phyloP scores from a whole-genome alignment of 75 land plant genomes.

The Chamaecyparis obtusa region DNA sequence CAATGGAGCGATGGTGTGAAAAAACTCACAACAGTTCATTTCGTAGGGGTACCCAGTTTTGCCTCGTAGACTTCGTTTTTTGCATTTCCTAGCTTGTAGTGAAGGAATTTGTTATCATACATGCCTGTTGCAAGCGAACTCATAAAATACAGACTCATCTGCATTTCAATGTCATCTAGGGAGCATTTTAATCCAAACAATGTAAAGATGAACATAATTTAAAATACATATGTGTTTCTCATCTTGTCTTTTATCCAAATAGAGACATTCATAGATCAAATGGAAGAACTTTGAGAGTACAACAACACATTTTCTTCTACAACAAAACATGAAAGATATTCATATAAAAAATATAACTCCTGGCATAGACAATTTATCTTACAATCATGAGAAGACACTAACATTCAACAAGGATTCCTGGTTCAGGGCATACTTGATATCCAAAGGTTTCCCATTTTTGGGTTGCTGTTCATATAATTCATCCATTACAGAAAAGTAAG shows the following conservation, averaged over 20 bases:
- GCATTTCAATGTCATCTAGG: neutral
- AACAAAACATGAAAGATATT: neutral
- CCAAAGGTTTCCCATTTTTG: constrained; percentile 47
- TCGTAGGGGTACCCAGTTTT: no score
- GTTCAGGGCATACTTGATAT: constrained; percentile 54
- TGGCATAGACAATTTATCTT: neutral
- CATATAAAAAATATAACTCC: neutral
- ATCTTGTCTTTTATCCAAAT: neutral
- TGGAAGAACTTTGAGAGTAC: neutral
- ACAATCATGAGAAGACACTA: neutral
- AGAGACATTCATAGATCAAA: neutral
- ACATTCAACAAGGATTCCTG: neutral
- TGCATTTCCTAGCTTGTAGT: neutral
- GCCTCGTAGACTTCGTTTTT: neutral
- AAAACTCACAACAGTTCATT: no score
- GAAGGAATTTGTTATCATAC: neutral
- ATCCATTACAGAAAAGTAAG: constrained; percentile 66
- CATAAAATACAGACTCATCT: neutral
- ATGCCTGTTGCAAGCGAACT: neutral
- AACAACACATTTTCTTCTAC: neutral
- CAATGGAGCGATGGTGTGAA: no score
- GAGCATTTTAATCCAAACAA: neutral
- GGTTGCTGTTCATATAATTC: constrained; percentile 53
- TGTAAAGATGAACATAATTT: neutral
- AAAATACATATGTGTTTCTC: neutral